Percentiles rank a stretch among this genome's conserved stretches.
These are phyloP conservation scores for Papiliotrema laurentii DNA, from an alignment of 1,284 basidiomycete genomes.

Conservation along the genomic window DNA sequence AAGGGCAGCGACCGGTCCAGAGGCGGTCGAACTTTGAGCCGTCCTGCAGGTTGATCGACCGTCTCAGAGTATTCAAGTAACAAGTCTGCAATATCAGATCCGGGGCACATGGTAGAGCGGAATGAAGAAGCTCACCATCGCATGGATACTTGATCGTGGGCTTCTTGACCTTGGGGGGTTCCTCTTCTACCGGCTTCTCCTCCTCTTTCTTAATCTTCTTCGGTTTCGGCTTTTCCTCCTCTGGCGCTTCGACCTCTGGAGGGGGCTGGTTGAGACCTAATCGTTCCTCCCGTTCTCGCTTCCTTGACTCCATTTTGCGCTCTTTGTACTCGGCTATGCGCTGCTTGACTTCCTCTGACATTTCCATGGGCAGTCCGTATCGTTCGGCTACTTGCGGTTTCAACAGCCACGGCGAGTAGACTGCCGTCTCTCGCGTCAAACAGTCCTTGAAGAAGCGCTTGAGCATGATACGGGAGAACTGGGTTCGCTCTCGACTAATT, in stretches of 20 bases:
- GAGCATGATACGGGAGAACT: conserved; percentile 93
- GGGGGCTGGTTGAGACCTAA: conserved; percentile 50
- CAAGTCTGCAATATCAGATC: conserved; percentile 58
- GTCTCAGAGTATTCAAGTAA: conserved; percentile 74
- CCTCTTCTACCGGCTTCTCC: conserved; percentile 43
- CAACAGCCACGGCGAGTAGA: conserved; percentile 92
- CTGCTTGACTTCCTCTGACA: conserved; percentile 76
- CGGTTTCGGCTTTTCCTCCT: conserved; percentile 54
- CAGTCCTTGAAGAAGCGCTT: conserved; percentile 94
- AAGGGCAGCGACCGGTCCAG: conserved; percentile 67
- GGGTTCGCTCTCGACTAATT: conserved; percentile 79
- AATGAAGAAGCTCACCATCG: conserved; percentile 48
- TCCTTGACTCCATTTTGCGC: conserved; percentile 82
- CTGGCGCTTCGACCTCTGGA: conserved; percentile 53
- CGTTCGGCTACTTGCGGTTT: conserved; percentile 75
- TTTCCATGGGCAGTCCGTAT: conserved; percentile 76
- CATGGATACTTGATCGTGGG: conserved; percentile 70
- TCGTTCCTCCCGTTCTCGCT: conserved; percentile 53
- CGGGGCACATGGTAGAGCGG: no score
- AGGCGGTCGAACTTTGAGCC: conserved; percentile 57
- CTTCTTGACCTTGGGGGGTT: conserved; percentile 58
- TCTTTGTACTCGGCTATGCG: conserved; percentile 75
- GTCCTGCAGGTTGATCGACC: conserved; percentile 47
- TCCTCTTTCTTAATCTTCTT: conserved; percentile 55
- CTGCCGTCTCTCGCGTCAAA: conserved; percentile 80